These are phyloP conservation scores for Ostreobium quekettii DNA, from an alignment of 139 green algal genomes.

Conservation along the genomic window DNA sequence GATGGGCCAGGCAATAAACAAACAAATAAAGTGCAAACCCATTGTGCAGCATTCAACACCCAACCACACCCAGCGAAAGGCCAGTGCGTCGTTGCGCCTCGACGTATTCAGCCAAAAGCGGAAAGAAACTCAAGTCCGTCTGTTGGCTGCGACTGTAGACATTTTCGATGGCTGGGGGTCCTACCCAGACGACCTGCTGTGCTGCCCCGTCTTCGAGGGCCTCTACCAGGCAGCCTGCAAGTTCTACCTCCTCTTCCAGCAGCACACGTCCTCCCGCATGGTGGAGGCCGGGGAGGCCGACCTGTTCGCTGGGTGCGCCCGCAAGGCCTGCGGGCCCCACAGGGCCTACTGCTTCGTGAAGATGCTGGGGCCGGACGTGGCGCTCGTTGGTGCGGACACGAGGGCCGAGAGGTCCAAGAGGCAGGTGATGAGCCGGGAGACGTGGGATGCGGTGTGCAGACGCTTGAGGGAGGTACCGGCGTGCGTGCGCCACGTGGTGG, in stretches of 20 bases:
- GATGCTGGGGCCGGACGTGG: neutral
- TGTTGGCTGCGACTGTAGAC: too few species aligned
- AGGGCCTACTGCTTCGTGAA: constrained; percentile 2
- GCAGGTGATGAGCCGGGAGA: constrained; percentile 19
- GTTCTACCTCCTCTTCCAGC: constrained; percentile 57
- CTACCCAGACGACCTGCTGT: constrained; percentile 25
- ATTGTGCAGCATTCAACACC: too few species aligned
- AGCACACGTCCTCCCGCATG: constrained; percentile 14
- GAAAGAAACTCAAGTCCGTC: too few species aligned
- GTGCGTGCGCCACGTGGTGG: constrained; percentile 39
- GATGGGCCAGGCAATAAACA: too few species aligned
- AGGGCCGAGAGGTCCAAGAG: constrained; percentile 2
- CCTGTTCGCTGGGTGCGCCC: neutral
- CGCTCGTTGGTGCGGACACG: constrained; percentile 2
- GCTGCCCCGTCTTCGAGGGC: constrained; percentile 18
- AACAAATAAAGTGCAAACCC: too few species aligned
- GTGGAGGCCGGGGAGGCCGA: neutral
- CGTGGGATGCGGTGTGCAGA: constrained; percentile 18
- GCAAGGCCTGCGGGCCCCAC: neutral
- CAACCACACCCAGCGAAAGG: too few species aligned
- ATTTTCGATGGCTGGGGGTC: constrained; percentile 41
- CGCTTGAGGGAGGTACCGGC: constrained; percentile 19
- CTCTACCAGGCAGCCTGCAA: constrained; percentile 35
- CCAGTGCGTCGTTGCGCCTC: too few species aligned
- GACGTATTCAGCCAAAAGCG: too few species aligned